Base-by-base conservation (phyloP, 768 basidiomycete species). In the Boletus edulis region DNA sequence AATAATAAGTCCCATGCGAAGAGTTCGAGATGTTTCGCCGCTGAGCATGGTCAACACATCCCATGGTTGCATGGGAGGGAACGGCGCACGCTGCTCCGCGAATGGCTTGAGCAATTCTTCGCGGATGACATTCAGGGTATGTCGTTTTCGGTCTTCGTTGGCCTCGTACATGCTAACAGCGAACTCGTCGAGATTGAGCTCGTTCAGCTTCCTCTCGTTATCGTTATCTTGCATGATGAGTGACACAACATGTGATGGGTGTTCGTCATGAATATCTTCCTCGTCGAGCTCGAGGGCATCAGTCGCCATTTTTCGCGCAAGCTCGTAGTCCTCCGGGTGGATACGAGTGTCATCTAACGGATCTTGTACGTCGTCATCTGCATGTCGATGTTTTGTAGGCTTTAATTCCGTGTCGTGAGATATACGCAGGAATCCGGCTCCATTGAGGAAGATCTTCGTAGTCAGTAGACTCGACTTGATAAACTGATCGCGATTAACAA, bases 211-310 rank as follows among this genome's bases (percentile, higher is more conserved):
- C 63, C 78, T 81, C 53, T 82, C 87, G 60, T 83, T 85, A 57
- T 93, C 86, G 27, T 72, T 76, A 67, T 96, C 92, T 40, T 83
- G 78, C 86, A 97, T 92, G 67, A 99, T 87, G 44, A 86, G 73
- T 14, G 82, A 81, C 43, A 99, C 93, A 9, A 91, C 88, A 61
- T 89, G 85, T 2, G 97, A 98, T 27, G 94, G 91, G 67, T 96
- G 91, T 63, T 90, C 85, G 60, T 92, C 91, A 52, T 91, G 90
- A 34, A 94, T 80, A 73, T 99, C 97, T 70, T 98, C 97, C 64
- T 96, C 94, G 61, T 99, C 97, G n/a, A 93, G 80, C 66, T 98
- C 97, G 14, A 98, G 81, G 5, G 96, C 94, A 71, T 98, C 94
- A 18, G 92, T 91, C 37, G 96, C 96, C 94, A 99, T 97, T 77